phyloP scores from a whole-genome alignment of 2,329 filamentous ascomycete genomes.

The Fusarium tricinctum region DNA sequence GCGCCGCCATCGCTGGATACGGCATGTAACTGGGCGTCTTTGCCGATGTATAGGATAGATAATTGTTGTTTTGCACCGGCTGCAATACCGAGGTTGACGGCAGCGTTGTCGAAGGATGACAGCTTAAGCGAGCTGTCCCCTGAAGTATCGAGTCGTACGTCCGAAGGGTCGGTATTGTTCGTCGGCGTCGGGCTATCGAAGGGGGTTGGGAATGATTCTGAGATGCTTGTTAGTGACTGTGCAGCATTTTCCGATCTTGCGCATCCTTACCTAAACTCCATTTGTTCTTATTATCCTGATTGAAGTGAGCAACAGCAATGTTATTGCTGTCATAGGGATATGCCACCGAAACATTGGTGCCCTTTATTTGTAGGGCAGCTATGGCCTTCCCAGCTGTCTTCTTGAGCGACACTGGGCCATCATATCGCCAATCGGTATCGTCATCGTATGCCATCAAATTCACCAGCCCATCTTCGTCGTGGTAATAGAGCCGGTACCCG shows the following conservation, averaged over 20 bases:
- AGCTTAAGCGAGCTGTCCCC: slow-evolving; percentile 4
- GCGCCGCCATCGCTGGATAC: background rate
- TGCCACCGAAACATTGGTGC: slow-evolving; percentile 34
- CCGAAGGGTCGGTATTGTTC: slow-evolving; percentile 22
- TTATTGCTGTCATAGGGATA: slow-evolving; percentile 38
- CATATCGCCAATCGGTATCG: slow-evolving; percentile 42
- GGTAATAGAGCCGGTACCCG: slow-evolving; percentile 40
- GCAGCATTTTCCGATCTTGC: accelerated
- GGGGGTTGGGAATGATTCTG: slow-evolving; percentile 32
- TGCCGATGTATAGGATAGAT: slow-evolving; percentile 29
- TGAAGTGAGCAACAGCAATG: slow-evolving; percentile 19
- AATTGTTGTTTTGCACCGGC: background rate
- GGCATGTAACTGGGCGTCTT: slow-evolving; percentile 18
- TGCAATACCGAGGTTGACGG: slow-evolving; percentile 10
- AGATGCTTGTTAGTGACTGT: background rate
- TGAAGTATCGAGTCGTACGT: slow-evolving; percentile 25
- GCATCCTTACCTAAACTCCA: slow-evolving; percentile 17
- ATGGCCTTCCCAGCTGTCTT: slow-evolving; percentile 16
- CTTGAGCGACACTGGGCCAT: slow-evolving; percentile 34
- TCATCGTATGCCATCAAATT: slow-evolving; percentile 40
- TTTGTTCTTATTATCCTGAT: slow-evolving; percentile 29
- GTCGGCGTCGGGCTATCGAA: slow-evolving; percentile 35
- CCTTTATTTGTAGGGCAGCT: slow-evolving; percentile 19
- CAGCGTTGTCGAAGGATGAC: slow-evolving; percentile 5
- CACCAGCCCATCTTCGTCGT: slow-evolving; percentile 32